phyloP scores from a whole-genome alignment of 306 rosid species.

The Pachyrhizus erosus region DNA sequence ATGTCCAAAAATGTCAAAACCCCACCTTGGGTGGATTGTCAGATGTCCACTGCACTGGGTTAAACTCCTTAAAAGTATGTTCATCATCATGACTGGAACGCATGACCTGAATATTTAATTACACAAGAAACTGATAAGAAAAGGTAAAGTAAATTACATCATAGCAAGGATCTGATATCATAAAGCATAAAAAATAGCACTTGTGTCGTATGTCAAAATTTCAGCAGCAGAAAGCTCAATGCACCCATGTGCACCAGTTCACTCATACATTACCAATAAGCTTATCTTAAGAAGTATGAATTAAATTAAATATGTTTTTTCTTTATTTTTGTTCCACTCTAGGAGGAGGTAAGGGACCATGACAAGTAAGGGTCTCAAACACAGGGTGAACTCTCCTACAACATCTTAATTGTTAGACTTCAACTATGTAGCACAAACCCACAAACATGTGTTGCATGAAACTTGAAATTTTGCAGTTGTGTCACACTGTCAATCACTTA shows the following conservation, averaged over 20 bases:
- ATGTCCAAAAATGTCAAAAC: slow-evolving; percentile 31
- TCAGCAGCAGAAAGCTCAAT: slow-evolving; percentile 3
- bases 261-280: slow-evolving; percentile 4
- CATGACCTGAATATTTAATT: slow-evolving; percentile 63
- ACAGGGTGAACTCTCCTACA: background rate
- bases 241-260: background rate
- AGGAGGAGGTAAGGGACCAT: background rate
- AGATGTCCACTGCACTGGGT: slow-evolving; percentile 78
- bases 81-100: slow-evolving; percentile 76
- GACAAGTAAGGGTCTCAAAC: background rate
- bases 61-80: slow-evolving; percentile 68
- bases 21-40: slow-evolving; percentile 74
- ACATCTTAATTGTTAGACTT: slow-evolving; percentile 19
- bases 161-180: slow-evolving; percentile 1
- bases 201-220: slow-evolving; percentile 15
- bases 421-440: background rate
- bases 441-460: background rate
- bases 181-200: background rate
- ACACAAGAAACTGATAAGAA: slow-evolving; percentile 31
- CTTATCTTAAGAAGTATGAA: background rate
- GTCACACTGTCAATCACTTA: background rate
- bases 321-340: slow-evolving; percentile 7
- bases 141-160: background rate
- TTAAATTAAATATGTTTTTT: background rate
- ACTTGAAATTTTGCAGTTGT: background rate